phyloP scores from a whole-genome alignment of 768 basidiomycete species.

The button mushroom (Agaricus bisporus) region DNA sequence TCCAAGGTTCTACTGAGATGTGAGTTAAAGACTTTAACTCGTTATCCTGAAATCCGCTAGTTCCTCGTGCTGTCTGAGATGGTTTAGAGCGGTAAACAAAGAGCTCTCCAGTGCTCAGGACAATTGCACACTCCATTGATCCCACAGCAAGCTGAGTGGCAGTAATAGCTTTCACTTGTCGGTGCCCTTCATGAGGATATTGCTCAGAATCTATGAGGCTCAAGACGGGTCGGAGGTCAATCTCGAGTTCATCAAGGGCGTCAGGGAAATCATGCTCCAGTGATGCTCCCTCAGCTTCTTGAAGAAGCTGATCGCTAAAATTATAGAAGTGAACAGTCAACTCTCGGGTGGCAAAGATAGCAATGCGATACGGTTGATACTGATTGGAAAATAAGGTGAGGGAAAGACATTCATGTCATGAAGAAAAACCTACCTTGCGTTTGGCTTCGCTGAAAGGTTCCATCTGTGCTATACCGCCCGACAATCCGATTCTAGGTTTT shows the following conservation, averaged over 20 bases:
- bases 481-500: background rate
- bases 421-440: background rate
- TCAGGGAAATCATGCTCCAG: slow-evolving; percentile 58
- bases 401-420: background rate
- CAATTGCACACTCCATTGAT: slow-evolving; percentile 52
- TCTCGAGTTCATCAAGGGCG: slow-evolving; percentile 52
- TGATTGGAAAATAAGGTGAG: slow-evolving; percentile 16
- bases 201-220: slow-evolving; percentile 4
- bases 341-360: slow-evolving; percentile 60
- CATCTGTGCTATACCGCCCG: background rate
- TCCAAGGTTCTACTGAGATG: slow-evolving; percentile 29
- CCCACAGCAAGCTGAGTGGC: slow-evolving; percentile 46
- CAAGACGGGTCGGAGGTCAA: slow-evolving; percentile 47
- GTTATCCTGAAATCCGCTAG: slow-evolving; percentile 28
- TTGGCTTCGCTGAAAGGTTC: background rate
- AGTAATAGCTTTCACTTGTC: slow-evolving; percentile 25
- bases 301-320: slow-evolving; percentile 58
- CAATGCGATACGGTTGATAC: slow-evolving; percentile 59
- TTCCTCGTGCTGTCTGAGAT: slow-evolving; percentile 9
- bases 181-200: background rate
- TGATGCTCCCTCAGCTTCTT: slow-evolving; percentile 35
- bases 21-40: slow-evolving; percentile 53
- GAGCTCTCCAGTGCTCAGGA: slow-evolving; percentile 50
- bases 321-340: slow-evolving; percentile 69
- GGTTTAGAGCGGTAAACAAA: slow-evolving; percentile 37